Evolutionary conservation across 2,329 filamentous ascomycete species (phyloP).

Genomic region (Pseudomassariella vexata): DNA sequence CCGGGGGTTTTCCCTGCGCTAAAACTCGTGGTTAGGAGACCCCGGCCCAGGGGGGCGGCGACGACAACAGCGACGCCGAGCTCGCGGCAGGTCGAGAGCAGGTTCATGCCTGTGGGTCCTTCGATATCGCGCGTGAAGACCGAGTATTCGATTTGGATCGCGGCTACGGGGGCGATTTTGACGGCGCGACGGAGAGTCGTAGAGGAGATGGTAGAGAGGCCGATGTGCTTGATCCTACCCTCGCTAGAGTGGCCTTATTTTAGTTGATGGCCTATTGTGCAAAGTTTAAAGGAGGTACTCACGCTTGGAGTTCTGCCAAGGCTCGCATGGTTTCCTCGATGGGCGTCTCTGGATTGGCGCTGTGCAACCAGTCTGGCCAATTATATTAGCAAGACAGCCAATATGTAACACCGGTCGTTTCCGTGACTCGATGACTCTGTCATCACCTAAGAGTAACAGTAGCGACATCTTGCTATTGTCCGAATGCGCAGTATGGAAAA

Average conservation of each 20-base stretch:
- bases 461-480: too few species aligned
- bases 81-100: constrained; percentile 38
- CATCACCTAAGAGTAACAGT: too few species aligned
- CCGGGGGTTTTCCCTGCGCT: constrained; percentile 28
- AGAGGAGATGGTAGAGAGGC: constrained; percentile 42
- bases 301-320: constrained; percentile 35
- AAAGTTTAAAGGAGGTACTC: constrained; percentile 3
- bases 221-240: constrained; percentile 48
- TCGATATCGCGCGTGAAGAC: constrained; percentile 46
- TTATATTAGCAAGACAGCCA: neutral
- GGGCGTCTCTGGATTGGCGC: constrained; percentile 32
- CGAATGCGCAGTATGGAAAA: neutral
- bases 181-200: constrained; percentile 42
- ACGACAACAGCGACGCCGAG: constrained; percentile 37
- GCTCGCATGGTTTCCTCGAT: constrained; percentile 41
- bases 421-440: too few species aligned
- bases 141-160: constrained; percentile 49
- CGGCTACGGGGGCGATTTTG: constrained; percentile 41
- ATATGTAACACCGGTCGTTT: too few species aligned
- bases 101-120: constrained; percentile 23
- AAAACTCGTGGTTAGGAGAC: constrained; percentile 36
- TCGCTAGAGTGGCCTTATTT: constrained; percentile 21
- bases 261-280: neutral
- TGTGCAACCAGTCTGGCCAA: constrained; percentile 32
- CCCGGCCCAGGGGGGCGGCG: constrained; percentile 35